These are phyloP conservation scores for Debaryomyces singareniensis DNA, from an alignment of 1,139 yeast genomes.

Conservation along the genomic window DNA sequence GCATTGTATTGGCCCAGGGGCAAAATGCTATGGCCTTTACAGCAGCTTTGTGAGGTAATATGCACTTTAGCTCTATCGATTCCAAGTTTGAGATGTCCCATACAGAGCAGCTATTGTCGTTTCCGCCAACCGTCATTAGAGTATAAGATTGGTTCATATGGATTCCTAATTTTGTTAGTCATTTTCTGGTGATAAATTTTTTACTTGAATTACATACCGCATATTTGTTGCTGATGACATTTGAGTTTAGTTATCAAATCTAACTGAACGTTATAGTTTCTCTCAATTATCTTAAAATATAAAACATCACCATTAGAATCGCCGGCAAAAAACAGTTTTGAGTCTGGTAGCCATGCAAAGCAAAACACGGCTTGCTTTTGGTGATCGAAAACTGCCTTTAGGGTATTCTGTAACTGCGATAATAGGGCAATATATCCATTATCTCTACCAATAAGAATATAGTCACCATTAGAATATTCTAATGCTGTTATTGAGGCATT, in stretches of 20 bases:
- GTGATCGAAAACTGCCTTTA: slow-evolving; percentile 6
- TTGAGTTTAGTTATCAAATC: slow-evolving; percentile 21
- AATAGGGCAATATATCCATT: slow-evolving; percentile 22
- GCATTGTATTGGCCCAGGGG: slow-evolving; percentile 35
- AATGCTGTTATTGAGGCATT: slow-evolving; percentile 51
- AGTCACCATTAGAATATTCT: slow-evolving; percentile 43
- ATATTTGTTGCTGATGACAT: slow-evolving; percentile 60
- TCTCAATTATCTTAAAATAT: slow-evolving; percentile 27
- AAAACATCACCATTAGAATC: slow-evolving; percentile 62
- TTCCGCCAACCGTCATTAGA: slow-evolving; percentile 65
- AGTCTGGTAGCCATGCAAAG: slow-evolving; percentile 53
- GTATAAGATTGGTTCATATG: slow-evolving; percentile 42
- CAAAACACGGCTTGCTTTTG: slow-evolving; percentile 46
- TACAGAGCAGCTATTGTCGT: slow-evolving; percentile 62
- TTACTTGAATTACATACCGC: slow-evolving; percentile 39
- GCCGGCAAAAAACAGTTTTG: slow-evolving; percentile 50
- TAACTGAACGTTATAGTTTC: slow-evolving; percentile 7
- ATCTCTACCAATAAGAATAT: slow-evolving; percentile 48
- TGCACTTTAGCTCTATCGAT: slow-evolving; percentile 38
- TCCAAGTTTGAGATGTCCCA: slow-evolving; percentile 49
- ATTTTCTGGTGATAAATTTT: neutral
- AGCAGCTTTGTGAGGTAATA: slow-evolving; percentile 40
- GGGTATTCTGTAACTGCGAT: slow-evolving; percentile 11
- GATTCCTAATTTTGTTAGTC: slow-evolving; percentile 31
- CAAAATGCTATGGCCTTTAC: slow-evolving; percentile 41